Conservation (phyloP, 345 rosid genomes). For the Angophora floribunda region DNA sequence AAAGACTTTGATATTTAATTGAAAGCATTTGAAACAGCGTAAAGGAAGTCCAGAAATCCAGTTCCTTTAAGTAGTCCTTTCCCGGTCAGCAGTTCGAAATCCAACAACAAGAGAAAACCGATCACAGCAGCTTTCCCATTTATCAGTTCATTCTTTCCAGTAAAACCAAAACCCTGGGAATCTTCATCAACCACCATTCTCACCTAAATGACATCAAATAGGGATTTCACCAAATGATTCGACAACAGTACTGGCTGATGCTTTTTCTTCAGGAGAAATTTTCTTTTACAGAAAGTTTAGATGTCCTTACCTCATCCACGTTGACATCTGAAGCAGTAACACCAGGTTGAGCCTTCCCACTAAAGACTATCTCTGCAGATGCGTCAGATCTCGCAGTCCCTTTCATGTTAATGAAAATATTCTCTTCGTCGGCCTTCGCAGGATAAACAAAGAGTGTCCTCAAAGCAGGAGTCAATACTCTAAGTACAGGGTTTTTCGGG, state of each 20-base stretch:
- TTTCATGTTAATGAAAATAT: conserved; percentile 59
- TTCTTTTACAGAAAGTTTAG: neutral
- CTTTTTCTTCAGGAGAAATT: neutral
- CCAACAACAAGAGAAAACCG: conserved; percentile 80
- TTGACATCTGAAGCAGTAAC: conserved; percentile 78
- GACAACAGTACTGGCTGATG: neutral
- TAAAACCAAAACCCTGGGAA: conserved; percentile 69
- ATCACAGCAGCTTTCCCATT: conserved; percentile 90
- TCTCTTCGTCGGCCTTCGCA: conserved; percentile 64
- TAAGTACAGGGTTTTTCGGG: conserved; percentile 83
- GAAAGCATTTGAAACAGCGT: conserved; percentile 57
- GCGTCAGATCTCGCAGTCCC: conserved; percentile 40
- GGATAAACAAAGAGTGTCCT: conserved; percentile 62
- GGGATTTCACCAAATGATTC: neutral
- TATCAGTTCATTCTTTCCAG: conserved; percentile 61
- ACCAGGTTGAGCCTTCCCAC: conserved; percentile 93
- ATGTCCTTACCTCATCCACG: conserved; percentile 64
- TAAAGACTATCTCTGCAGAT: conserved; percentile 81
- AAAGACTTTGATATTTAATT: conserved; percentile 25
- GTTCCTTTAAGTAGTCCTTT: conserved; percentile 90
- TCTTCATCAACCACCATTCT: conserved; percentile 85
- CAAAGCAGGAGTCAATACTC: conserved; percentile 78
- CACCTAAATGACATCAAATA: conserved; percentile 36
- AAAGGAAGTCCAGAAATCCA: conserved; percentile 85
- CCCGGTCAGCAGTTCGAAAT: conserved; percentile 91